These are phyloP conservation scores for Paramecium biaurelia DNA, from an alignment of 73 alveolate species.

Conservation along the genomic window DNA sequence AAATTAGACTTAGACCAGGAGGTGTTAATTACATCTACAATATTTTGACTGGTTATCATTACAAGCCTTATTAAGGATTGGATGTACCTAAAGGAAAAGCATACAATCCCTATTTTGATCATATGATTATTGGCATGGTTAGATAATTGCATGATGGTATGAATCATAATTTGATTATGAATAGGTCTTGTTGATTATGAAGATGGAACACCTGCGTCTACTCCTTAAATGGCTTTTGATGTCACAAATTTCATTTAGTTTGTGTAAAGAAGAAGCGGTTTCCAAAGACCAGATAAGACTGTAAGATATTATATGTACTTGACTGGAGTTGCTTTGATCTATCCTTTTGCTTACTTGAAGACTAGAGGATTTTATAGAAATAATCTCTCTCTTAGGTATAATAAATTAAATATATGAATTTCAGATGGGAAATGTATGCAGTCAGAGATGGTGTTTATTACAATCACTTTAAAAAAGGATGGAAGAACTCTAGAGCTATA, in stretches of 20 bases:
- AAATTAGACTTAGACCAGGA: constrained; percentile 87
- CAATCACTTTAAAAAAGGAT: constrained; percentile 57
- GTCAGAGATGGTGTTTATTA: constrained; percentile 67
- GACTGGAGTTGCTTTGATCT: constrained; percentile 45
- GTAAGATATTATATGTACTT: constrained; percentile 63
- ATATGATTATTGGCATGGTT: constrained; percentile 92
- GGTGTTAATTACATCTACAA: constrained; percentile 86
- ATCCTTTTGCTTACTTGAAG: constrained; percentile 59
- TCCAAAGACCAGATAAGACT: constrained; percentile 54
- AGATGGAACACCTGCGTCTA: constrained; percentile 92
- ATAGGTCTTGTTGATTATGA: constrained; percentile 81
- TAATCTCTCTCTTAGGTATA: constrained; percentile 50
- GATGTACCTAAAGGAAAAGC: constrained; percentile 94
- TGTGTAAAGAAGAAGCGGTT: constrained; percentile 74
- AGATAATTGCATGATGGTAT: constrained; percentile 88
- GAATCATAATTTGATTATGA: neutral
- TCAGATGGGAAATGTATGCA: constrained; percentile 64
- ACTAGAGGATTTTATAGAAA: constrained; percentile 62
- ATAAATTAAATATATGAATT: neutral
- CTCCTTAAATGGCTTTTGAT: constrained; percentile 96
- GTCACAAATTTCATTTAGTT: constrained; percentile 86
- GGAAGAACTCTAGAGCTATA: constrained; percentile 57
- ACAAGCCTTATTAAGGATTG: constrained; percentile 89
- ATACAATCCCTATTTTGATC: constrained; percentile 93
- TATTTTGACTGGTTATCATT: constrained; percentile 91